A percentile compares a stretch with the other conserved stretches of the same genome.
These are phyloP conservation scores for Plectosphaerella plurivora DNA, from an alignment of 2,329 filamentous ascomycete species.

Conservation along the genomic window DNA sequence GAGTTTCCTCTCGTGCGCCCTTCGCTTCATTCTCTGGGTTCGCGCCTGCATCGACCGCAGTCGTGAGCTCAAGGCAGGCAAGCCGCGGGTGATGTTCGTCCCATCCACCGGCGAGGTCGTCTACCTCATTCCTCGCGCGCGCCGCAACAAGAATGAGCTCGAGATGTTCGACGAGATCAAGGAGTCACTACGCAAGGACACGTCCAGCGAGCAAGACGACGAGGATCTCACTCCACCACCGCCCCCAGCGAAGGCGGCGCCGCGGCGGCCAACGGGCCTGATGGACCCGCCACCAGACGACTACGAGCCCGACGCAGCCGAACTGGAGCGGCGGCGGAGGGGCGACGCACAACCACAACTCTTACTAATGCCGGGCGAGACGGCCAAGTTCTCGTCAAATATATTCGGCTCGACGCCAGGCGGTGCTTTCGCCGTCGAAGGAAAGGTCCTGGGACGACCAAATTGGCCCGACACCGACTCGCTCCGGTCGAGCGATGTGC, in stretches of 20 bases:
- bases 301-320: slow-evolving; percentile 14
- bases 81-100: slow-evolving; percentile 16
- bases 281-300: slow-evolving; percentile 12
- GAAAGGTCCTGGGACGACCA: background rate
- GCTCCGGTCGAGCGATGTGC: background rate
- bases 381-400: slow-evolving; percentile 11
- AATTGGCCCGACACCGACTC: background rate
- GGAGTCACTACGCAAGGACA: too few relatives aligned
- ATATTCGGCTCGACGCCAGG: background rate
- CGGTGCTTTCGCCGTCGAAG: background rate
- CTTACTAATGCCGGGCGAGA: slow-evolving; percentile 7
- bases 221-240: too few relatives aligned
- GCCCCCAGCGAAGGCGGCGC: background rate
- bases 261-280: slow-evolving; percentile 2
- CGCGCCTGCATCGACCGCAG: slow-evolving; percentile 19
- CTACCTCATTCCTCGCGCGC: slow-evolving; percentile 14
- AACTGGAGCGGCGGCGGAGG: slow-evolving; percentile 13
- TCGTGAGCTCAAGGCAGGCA: slow-evolving; percentile 9
- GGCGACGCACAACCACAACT: slow-evolving; percentile 19
- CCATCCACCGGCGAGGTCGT: slow-evolving; percentile 14
- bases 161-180: too few relatives aligned
- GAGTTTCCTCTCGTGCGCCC: background rate
- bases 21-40: slow-evolving; percentile 18
- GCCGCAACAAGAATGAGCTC: background rate
- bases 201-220: too few relatives aligned